phyloP scores from a whole-genome alignment of 345 rosid genomes.

The Salix viminalis region DNA sequence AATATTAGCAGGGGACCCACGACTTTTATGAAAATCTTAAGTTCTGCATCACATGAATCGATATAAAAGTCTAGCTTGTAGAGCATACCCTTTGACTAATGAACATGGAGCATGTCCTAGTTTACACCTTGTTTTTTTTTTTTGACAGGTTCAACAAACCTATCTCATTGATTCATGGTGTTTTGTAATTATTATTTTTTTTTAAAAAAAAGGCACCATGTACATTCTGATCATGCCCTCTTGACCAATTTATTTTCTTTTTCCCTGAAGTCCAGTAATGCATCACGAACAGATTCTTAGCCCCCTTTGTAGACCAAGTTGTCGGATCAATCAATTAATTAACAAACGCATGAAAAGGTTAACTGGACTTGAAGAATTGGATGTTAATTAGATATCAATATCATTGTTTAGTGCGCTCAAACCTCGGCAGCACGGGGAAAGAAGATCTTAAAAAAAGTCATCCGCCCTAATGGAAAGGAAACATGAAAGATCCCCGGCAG shows the following conservation, averaged over 20 bases:
- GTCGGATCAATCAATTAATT: too few relatives aligned
- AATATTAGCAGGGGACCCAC: background rate
- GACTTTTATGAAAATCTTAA: background rate
- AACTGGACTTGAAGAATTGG: too few relatives aligned
- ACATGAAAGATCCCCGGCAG: too few relatives aligned
- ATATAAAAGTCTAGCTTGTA: background rate
- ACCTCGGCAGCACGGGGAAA: too few relatives aligned
- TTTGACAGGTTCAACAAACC: background rate
- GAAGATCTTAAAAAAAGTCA: too few relatives aligned
- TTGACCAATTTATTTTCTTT: background rate
- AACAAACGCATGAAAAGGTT: too few relatives aligned
- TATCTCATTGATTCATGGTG: too few relatives aligned
- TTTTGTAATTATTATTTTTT: too few relatives aligned
- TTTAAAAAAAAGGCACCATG: background rate
- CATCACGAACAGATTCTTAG: background rate
- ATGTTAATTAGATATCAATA: too few relatives aligned
- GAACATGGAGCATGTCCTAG: background rate
- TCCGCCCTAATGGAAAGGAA: too few relatives aligned
- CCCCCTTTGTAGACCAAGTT: background rate
- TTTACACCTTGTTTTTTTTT: background rate
- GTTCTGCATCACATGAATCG: background rate
- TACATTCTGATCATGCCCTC: background rate
- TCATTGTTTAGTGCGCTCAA: too few relatives aligned
- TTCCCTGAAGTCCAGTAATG: background rate
- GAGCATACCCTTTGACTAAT: background rate